phyloP scores from a whole-genome alignment of 306 rosid genomes.

The Quercus wislizeni region DNA sequence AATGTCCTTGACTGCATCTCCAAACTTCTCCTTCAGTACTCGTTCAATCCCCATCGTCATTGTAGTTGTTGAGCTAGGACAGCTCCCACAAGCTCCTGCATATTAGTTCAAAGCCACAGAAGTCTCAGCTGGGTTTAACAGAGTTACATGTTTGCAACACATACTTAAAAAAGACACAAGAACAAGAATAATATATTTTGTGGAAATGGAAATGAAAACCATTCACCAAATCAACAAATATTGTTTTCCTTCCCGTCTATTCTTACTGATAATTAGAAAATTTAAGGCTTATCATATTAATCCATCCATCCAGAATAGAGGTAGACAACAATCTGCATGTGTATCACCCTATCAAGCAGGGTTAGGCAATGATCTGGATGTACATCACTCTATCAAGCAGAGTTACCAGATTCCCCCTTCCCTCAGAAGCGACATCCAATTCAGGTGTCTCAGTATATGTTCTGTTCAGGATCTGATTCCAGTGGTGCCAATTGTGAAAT shows the following conservation, averaged over 20 bases:
- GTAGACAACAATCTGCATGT: neutral
- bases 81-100: conserved; percentile 89
- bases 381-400: too few species aligned
- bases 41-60: conserved; percentile 98
- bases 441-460: neutral
- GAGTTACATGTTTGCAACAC: neutral
- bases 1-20: conserved; percentile 70
- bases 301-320: neutral
- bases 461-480: neutral
- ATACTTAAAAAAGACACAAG: neutral
- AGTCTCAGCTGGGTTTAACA: neutral
- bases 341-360: neutral
- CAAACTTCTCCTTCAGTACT: conserved; percentile 87
- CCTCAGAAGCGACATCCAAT: neutral
- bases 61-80: conserved; percentile 95
- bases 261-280: neutral
- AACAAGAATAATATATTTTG: neutral
- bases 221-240: neutral
- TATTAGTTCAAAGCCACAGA: neutral
- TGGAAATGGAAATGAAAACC: neutral
- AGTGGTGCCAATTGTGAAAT: neutral
- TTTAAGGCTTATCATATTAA: neutral
- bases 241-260: neutral
- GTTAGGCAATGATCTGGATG: neutral
- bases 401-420: too few species aligned